phyloP scores from a whole-genome alignment of 2,329 filamentous ascomycete genomes.

The Fusarium nanum region DNA sequence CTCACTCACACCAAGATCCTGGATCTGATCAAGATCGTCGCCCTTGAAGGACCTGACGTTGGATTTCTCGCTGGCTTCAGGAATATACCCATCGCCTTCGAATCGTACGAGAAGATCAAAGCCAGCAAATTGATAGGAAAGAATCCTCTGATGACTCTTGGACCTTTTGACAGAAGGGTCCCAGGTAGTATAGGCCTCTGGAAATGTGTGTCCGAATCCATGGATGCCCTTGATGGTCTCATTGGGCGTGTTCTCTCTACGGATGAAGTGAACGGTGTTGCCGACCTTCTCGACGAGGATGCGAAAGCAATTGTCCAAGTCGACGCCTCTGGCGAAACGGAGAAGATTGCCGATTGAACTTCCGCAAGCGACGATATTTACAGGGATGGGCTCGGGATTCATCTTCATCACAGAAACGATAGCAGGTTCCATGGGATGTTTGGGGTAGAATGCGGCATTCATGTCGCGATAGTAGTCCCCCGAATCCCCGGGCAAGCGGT shows the following conservation, averaged over 20 bases:
- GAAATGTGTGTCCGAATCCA: constrained; percentile 75
- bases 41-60: not conserved
- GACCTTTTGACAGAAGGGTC: constrained; percentile 64
- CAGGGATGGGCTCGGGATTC: constrained; percentile 24
- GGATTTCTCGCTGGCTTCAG: not conserved
- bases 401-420: constrained; percentile 55
- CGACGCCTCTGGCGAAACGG: constrained; percentile 61
- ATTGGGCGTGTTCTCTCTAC: constrained; percentile 69
- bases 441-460: constrained; percentile 63
- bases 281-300: constrained; percentile 68
- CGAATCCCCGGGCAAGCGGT: constrained; percentile 49
- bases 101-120: constrained; percentile 47
- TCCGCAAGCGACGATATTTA: constrained; percentile 72
- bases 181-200: constrained; percentile 75
- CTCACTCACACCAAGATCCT: constrained; percentile 14
- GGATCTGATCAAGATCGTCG: constrained; percentile 5
- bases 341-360: constrained; percentile 72
- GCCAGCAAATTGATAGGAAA: constrained; percentile 67
- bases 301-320: constrained; percentile 65
- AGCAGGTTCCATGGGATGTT: constrained; percentile 63
- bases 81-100: constrained; percentile 47
- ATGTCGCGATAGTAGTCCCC: constrained; percentile 65
- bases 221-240: constrained; percentile 65
- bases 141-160: constrained; percentile 69
- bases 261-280: constrained; percentile 70